phyloP scores from a whole-genome alignment of 495 filamentous ascomycete genomes.

The Beverwykella pulmonaria region DNA sequence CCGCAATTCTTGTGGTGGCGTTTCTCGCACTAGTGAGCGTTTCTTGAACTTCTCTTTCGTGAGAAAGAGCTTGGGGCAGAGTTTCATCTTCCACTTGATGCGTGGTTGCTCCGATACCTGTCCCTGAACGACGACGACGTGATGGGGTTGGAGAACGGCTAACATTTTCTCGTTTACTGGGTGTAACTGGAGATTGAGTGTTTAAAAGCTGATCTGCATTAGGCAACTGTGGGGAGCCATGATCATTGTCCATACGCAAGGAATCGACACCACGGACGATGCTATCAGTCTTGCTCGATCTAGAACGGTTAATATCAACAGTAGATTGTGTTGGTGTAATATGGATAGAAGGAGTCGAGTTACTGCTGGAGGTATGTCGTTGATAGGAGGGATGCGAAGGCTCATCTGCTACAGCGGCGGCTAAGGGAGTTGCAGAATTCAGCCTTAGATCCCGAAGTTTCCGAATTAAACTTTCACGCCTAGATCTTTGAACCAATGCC shows the following conservation, averaged over 20 bases:
- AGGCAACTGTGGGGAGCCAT: not conserved
- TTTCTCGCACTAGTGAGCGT: constrained; percentile 39
- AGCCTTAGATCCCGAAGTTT: constrained; percentile 11
- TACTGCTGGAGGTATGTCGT: not conserved
- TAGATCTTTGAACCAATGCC: not conserved
- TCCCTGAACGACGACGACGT: constrained; percentile 18
- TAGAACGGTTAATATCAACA: not conserved
- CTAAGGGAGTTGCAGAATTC: not conserved
- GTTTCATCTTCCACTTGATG: constrained; percentile 45
- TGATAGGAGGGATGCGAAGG: not conserved
- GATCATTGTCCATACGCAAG: not conserved
- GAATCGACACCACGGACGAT: constrained; percentile 8
- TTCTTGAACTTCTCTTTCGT: constrained; percentile 44
- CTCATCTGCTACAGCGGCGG: not conserved
- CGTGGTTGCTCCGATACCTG: not conserved
- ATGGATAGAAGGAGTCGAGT: constrained; percentile 11
- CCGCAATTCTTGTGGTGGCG: constrained; percentile 37
- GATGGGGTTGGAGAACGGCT: constrained; percentile 20
- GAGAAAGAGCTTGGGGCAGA: constrained; percentile 44
- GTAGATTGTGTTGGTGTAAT: constrained; percentile 10
- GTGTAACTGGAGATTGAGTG: not conserved
- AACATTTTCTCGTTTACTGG: not conserved
- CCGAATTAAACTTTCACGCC: not conserved
- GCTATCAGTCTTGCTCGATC: constrained; percentile 11
- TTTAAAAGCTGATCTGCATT: not conserved